Evolutionary conservation across 306 rosid genomes (phyloP).

Genomic region (Lablab purpureus): DNA sequence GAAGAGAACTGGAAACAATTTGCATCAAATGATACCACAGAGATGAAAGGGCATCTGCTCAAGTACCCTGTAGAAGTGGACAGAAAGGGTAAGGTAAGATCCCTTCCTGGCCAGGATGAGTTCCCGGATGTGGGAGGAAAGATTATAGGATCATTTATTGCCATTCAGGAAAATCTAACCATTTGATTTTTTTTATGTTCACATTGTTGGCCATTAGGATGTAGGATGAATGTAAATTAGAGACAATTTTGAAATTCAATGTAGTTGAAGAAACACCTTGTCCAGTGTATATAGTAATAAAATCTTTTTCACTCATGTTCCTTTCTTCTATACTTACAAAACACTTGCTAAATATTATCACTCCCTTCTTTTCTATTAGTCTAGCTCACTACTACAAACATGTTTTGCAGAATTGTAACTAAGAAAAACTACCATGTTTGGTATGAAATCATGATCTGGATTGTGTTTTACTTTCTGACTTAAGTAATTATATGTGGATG

Average conservation of each 20-base stretch:
- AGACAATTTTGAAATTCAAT: conserved; percentile 42
- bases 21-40: conserved; percentile 71
- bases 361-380: background rate
- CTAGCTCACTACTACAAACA: background rate
- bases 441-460: background rate
- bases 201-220: conserved; percentile 32
- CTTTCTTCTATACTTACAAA: background rate
- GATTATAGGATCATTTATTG: conserved; percentile 86
- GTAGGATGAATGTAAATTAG: conserved; percentile 43
- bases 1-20: conserved; percentile 87
- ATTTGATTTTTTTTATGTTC: conserved; percentile 57
- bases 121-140: conserved; percentile 96
- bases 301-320: background rate
- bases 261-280: conserved; percentile 34
- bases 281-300: conserved; percentile 6
- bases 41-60: conserved; percentile 85
- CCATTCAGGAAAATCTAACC: conserved; percentile 90
- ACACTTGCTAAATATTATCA: background rate
- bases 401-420: conserved; percentile 19
- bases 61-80: conserved; percentile 92
- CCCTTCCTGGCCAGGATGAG: conserved; percentile 78
- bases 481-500: background rate
- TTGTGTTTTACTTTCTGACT: background rate
- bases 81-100: conserved; percentile 74
- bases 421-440: background rate